Conservation (phyloP, 257 asterid genomes). For the Salvia splendens region DNA sequence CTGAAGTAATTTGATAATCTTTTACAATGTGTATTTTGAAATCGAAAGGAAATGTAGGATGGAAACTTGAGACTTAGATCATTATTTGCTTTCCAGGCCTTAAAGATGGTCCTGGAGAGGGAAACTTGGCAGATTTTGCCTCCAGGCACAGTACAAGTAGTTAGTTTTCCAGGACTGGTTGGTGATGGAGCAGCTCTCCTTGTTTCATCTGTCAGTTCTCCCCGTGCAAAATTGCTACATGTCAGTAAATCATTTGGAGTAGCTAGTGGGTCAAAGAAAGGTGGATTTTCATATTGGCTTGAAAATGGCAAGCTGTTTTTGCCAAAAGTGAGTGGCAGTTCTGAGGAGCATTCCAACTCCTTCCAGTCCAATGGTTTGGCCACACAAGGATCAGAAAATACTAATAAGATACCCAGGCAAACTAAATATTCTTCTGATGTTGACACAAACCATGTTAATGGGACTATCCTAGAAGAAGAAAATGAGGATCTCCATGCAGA, state of each 20-base stretch:
- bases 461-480: constrained; percentile 83
- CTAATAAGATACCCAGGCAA: constrained; percentile 33
- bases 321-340: constrained; percentile 52
- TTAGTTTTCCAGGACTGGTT: constrained; percentile 89
- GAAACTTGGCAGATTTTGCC: constrained; percentile 95
- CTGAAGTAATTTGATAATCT: neutral
- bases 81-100: constrained; percentile 64
- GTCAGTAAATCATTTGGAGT: constrained; percentile 51
- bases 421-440: constrained; percentile 40
- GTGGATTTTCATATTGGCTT: constrained; percentile 82
- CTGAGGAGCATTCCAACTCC: constrained; percentile 54
- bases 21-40: constrained; percentile 5
- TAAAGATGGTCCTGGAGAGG: constrained; percentile 96
- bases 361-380: constrained; percentile 52
- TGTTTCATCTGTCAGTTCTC: constrained; percentile 62
- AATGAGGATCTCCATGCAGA: constrained; percentile 99
- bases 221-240: constrained; percentile 53
- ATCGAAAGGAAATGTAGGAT: constrained; percentile 15
- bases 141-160: constrained; percentile 75
- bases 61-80: constrained; percentile 25
- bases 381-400: constrained; percentile 51
- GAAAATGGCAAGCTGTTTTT: constrained; percentile 78
- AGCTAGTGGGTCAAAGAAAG: constrained; percentile 56
- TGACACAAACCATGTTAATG: constrained; percentile 59
- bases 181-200: constrained; percentile 99